phyloP scores from a whole-genome alignment of 2,329 filamentous ascomycete species.

The Curvularia sp. region DNA sequence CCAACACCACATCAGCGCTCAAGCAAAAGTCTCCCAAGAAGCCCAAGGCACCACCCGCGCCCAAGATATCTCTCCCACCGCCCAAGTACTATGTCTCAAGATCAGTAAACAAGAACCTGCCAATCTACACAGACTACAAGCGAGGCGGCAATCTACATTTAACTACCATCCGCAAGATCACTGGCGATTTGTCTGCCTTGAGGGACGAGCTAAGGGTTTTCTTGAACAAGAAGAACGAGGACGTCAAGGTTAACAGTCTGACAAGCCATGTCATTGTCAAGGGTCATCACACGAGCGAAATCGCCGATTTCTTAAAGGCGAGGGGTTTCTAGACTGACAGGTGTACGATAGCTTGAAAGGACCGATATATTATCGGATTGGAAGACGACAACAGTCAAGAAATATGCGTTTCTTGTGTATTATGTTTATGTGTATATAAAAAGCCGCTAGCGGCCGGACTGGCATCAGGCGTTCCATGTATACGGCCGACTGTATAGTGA shows the following conservation, averaged over 20 bases:
- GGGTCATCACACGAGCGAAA: slow-evolving; percentile 26
- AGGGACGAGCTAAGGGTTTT: slow-evolving; percentile 67
- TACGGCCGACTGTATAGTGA: not conserved
- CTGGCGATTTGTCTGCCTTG: slow-evolving; percentile 73
- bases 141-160: slow-evolving; percentile 77
- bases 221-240: slow-evolving; percentile 64
- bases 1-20: slow-evolving; percentile 18
- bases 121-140: slow-evolving; percentile 78
- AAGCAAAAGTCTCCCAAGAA: slow-evolving; percentile 15
- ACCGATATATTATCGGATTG: not conserved
- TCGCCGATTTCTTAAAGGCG: slow-evolving; percentile 24
- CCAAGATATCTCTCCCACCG: slow-evolving; percentile 28
- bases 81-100: slow-evolving; percentile 74
- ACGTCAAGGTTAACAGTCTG: slow-evolving; percentile 65
- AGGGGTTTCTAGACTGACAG: slow-evolving; percentile 26
- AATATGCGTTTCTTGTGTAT: slow-evolving; percentile 3
- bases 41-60: slow-evolving; percentile 6
- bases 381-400: not conserved
- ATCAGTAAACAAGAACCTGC: slow-evolving; percentile 72
- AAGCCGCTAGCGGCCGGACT: not conserved
- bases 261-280: slow-evolving; percentile 70
- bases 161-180: slow-evolving; percentile 79
- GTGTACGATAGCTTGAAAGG: not conserved
- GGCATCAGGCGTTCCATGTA: not conserved
- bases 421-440: slow-evolving; percentile 5